Conservation (phyloP, 2,329 filamentous ascomycete species). For the Aspergillus persii region DNA sequence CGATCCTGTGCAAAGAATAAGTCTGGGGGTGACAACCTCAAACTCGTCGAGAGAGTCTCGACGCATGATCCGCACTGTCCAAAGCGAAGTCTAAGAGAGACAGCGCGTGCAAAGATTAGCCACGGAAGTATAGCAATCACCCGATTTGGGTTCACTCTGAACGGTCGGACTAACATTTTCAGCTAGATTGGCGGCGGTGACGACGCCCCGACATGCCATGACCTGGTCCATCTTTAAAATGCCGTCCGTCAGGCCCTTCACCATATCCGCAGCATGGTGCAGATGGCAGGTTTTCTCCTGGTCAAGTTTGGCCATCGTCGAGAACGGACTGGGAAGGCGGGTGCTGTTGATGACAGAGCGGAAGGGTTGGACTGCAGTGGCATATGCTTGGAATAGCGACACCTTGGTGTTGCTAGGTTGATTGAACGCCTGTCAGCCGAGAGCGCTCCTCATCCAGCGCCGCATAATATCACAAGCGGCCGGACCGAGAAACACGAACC, state of each 20-base stretch:
- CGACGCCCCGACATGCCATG: conserved; percentile 31
- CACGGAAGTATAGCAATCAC: neutral
- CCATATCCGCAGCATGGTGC: conserved; percentile 57
- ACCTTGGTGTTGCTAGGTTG: conserved; percentile 59
- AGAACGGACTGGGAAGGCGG: conserved; percentile 54
- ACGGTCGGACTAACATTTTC: conserved; percentile 25
- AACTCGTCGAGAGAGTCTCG: conserved; percentile 28
- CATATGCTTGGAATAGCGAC: conserved; percentile 58
- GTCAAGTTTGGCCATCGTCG: conserved; percentile 52
- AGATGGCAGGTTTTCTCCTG: conserved; percentile 59
- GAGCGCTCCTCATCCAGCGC: conserved; percentile 9
- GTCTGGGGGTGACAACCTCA: conserved; percentile 39
- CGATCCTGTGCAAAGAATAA: conserved; percentile 61
- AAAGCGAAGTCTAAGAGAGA: conserved; percentile 25
- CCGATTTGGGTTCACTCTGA: neutral
- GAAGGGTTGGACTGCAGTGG: conserved; percentile 54
- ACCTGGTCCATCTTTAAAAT: conserved; percentile 38
- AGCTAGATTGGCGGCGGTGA: conserved; percentile 33
- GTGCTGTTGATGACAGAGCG: conserved; percentile 49
- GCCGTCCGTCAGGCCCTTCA: conserved; percentile 45
- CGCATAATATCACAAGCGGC: neutral
- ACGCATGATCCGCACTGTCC: conserved; percentile 33
- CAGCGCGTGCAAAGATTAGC: conserved; percentile 12
- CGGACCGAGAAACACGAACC: conserved; percentile 30
- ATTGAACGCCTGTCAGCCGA: conserved; percentile 12